Conservation (phyloP, 2,329 filamentous ascomycete species). For the Rutstroemia sp. region DNA sequence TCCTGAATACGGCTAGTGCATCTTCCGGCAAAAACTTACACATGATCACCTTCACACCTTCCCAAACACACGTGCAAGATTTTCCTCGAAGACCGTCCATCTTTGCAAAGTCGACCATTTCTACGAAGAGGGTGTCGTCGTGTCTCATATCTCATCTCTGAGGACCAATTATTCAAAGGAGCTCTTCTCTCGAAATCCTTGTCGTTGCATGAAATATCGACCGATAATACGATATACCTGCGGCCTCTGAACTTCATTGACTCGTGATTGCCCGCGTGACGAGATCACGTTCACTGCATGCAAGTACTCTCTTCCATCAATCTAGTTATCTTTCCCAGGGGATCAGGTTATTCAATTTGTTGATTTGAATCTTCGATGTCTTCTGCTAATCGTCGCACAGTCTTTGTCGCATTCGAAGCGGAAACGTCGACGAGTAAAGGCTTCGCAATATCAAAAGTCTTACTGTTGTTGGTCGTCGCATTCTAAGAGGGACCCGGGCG, state of each 20-base stretch:
- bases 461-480: not conserved
- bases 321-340: not conserved
- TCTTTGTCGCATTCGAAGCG: not conserved
- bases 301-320: not conserved
- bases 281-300: not conserved
- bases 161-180: not conserved
- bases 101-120: not conserved
- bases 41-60: not conserved
- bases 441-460: not conserved
- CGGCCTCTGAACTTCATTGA: not conserved
- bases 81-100: not conserved
- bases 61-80: not conserved
- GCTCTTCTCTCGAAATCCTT: not conserved
- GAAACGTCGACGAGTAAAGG: not conserved
- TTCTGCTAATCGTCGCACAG: conserved; percentile 1
- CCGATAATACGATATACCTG: not conserved
- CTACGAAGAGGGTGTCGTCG: not conserved
- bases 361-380: not conserved
- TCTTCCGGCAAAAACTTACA: too few species aligned
- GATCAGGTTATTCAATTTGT: too few species aligned
- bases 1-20: not conserved
- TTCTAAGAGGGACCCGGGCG: not conserved
- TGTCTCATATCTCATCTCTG: not conserved
- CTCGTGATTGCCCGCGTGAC: not conserved
- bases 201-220: not conserved